Base-by-base conservation (phyloP, 202 grass and related monocot genomes). In the Eragrostis tef region DNA sequence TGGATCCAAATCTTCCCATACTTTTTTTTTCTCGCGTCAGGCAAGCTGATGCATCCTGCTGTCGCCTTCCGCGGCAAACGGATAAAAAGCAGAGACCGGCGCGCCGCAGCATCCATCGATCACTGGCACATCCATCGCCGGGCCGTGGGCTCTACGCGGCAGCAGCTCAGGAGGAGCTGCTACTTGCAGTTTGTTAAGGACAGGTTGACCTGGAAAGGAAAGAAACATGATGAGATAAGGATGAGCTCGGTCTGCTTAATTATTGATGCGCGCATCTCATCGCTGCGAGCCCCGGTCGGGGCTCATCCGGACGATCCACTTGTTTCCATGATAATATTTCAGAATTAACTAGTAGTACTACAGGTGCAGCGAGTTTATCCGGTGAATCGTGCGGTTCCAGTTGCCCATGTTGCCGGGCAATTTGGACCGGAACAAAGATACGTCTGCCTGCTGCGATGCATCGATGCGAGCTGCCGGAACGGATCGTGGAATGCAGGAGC, bases 191-290 rank as follows among this genome's bases (percentile, higher is more conserved):
- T 72, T 75, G 54, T 42, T 48, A 44, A 41, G 3, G 7, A 14
- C 11, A 64, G 39, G 57, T 68, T 51, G 65, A 17, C 69, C 43
- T 11, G 70, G 22, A 52, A 27, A 58, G 45, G 50, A 16, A 11
- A 39, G 34, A 5, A 39, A 19, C 25, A 45, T 47, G 58, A 21
- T 44, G 82, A 77, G 87, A 89, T 89, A 78, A 85, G 83, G 83
- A 67, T 51, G 57, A 29, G 42, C 52, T 49, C 81, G 21, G 17
- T 16, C 22, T 1, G 24, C 26, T 13, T 44, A 66, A 86, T 85
- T 78, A 89, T 89, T 81, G 54, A 19, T 16, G 81, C n/a, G 54
- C 62, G 29, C 44, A 24, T 59, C 20, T 42, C 52, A 61, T 60
- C 34, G 60, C 53, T 0, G 6, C 53, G 9, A 11, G 14, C 6